A percentile compares a stretch with the other conserved stretches of the same genome.
phyloP scores from a whole-genome alignment of 305 asterid genomes.

The Lippia alba region DNA sequence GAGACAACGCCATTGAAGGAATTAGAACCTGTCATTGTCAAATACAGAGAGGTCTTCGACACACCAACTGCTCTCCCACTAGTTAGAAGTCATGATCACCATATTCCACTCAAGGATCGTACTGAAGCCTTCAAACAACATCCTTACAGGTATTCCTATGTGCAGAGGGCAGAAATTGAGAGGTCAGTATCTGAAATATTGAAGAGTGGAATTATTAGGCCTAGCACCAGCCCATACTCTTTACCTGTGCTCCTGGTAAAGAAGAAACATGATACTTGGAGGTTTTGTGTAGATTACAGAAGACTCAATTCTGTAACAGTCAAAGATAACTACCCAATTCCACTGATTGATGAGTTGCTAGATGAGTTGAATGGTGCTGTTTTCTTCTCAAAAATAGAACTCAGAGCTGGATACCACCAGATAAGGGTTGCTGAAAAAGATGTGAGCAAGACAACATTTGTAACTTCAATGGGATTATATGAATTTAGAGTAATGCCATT shows the following conservation, averaged over 20 bases:
- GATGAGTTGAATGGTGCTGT: background rate
- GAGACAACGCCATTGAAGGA: too few species aligned
- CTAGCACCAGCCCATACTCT: background rate
- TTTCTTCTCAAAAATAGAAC: background rate
- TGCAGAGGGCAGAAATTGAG: background rate
- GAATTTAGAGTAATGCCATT: background rate
- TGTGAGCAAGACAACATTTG: background rate
- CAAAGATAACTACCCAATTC: background rate
- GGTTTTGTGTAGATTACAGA: background rate
- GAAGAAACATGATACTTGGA: background rate
- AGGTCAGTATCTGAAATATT: background rate
- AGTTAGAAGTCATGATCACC: background rate
- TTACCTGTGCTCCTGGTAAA: background rate
- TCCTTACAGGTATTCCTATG: background rate
- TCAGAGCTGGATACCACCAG: background rate
- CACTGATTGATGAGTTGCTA: background rate
- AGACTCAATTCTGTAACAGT: background rate
- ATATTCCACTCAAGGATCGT: background rate
- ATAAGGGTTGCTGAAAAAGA: background rate
- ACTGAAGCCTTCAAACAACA: background rate
- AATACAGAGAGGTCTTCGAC: too few species aligned
- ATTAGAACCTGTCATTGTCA: too few species aligned
- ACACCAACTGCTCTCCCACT: background rate
- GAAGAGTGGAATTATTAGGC: background rate
- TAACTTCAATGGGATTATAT: background rate